Percentiles rank a stretch among this genome's conserved stretches.
These are phyloP conservation scores for Penicillium brevicompactum DNA, from an alignment of 2,329 filamentous ascomycete genomes.

Conservation along the genomic window DNA sequence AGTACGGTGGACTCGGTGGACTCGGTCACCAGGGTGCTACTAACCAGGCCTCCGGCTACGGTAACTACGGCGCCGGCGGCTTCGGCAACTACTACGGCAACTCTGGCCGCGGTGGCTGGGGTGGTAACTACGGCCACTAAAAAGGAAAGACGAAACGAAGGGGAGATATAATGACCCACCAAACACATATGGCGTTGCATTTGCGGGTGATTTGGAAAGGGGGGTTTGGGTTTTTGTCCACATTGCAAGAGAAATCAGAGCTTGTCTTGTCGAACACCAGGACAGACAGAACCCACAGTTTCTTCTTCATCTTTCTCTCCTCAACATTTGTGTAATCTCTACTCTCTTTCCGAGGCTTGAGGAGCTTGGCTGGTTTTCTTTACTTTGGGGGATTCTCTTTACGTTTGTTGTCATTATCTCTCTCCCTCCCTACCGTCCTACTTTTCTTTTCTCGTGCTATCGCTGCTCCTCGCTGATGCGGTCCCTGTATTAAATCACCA, in stretches of 20 bases:
- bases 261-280: constrained; percentile 11
- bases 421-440: constrained; percentile 6
- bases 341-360: constrained; percentile 33
- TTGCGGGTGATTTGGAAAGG: constrained; percentile 26
- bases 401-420: constrained; percentile 20
- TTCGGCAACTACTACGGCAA: constrained; percentile 49
- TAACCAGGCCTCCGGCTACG: constrained; percentile 43
- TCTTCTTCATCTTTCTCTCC: constrained; percentile 30
- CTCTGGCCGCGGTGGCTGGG: constrained; percentile 48
- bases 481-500: constrained; percentile 39
- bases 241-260: constrained; percentile 7
- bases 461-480: constrained; percentile 26
- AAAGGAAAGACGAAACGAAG: constrained; percentile 15
- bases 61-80: constrained; percentile 44
- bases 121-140: constrained; percentile 51
- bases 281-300: constrained; percentile 23
- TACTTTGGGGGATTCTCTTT: constrained; percentile 22
- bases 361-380: constrained; percentile 40
- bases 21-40: constrained; percentile 46
- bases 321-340: constrained; percentile 45
- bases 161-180: constrained; percentile 23
- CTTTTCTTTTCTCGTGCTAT: constrained; percentile 29
- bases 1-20: constrained; percentile 52
- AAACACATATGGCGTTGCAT: constrained; percentile 34
- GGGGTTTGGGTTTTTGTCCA: constrained; percentile 16